Conservation (phyloP, 2,329 filamentous ascomycete genomes). For the Fusarium devonianum region DNA sequence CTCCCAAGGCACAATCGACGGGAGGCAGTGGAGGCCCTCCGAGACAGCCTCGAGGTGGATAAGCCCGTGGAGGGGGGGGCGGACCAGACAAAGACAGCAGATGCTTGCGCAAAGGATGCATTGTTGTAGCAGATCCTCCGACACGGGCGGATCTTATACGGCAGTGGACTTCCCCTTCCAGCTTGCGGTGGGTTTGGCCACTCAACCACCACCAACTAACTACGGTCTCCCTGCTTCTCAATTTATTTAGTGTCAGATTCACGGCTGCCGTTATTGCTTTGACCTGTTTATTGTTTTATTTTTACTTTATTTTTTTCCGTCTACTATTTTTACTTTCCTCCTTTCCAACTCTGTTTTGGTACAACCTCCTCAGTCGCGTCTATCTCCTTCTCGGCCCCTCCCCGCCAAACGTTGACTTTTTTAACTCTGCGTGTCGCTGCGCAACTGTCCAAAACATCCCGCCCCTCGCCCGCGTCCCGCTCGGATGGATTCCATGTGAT, state of each 20-base stretch:
- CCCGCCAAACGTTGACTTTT: constrained; percentile 2
- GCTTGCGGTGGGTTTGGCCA: too few species aligned
- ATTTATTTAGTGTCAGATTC: constrained; percentile 5
- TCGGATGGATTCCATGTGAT: constrained; percentile 34
- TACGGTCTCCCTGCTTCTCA: constrained; percentile 7
- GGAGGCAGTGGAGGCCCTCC: neutral
- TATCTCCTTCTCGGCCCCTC: constrained; percentile 4
- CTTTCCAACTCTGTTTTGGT: neutral
- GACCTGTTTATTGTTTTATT: constrained; percentile 16
- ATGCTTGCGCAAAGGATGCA: too few species aligned
- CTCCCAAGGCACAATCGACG: neutral
- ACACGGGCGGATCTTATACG: too few species aligned
- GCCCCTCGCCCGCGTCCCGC: constrained; percentile 19
- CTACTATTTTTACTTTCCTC: constrained; percentile 14
- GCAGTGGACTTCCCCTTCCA: too few species aligned
- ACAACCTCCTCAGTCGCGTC: neutral
- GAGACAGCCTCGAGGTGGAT: neutral
- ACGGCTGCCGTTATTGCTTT: neutral
- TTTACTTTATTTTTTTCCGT: constrained; percentile 6
- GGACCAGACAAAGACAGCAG: too few species aligned
- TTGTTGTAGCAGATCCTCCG: neutral
- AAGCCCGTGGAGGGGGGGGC: neutral
- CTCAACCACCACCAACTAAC: neutral
- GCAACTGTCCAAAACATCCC: constrained; percentile 35
- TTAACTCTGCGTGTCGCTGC: too few species aligned